Evolutionary conservation across 768 basidiomycete genomes (phyloP).

Genomic region (Hygrophoropsis aurantiaca): DNA sequence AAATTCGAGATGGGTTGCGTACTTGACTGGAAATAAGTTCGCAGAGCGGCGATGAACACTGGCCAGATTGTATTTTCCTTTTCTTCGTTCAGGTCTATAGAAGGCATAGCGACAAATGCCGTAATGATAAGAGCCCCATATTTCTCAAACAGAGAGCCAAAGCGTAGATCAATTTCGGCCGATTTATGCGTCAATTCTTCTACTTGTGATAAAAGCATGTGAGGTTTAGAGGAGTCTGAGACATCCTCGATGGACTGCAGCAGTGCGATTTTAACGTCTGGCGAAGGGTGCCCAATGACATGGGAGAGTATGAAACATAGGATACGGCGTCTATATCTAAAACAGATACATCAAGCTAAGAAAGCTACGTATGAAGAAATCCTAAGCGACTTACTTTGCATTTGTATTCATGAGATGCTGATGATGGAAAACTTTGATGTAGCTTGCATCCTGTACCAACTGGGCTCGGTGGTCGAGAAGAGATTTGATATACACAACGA

Average conservation of each 20-base stretch:
- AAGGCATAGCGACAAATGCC: slow-evolving; percentile 51
- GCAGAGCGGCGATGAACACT: slow-evolving; percentile 44
- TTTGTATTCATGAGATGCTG: slow-evolving; percentile 49
- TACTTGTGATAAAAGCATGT: slow-evolving; percentile 61
- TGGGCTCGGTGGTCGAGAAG: slow-evolving; percentile 54
- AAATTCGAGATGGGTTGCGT: slow-evolving; percentile 9
- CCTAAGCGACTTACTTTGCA: slow-evolving; percentile 46
- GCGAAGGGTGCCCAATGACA: slow-evolving; percentile 53
- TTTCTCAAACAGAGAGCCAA: slow-evolving; percentile 37
- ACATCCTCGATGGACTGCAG: slow-evolving; percentile 46
- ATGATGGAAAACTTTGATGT: slow-evolving; percentile 60
- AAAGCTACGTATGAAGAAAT: neutral
- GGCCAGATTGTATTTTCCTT: slow-evolving; percentile 47
- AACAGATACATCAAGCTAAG: neutral
- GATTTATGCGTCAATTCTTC: slow-evolving; percentile 33
- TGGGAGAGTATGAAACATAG: slow-evolving; percentile 83
- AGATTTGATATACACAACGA: slow-evolving; percentile 54
- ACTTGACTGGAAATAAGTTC: slow-evolving; percentile 49
- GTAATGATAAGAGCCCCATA: slow-evolving; percentile 38
- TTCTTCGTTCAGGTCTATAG: slow-evolving; percentile 43
- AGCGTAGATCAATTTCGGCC: slow-evolving; percentile 27
- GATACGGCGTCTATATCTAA: slow-evolving; percentile 69
- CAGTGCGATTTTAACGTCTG: slow-evolving; percentile 50
- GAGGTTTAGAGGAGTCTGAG: slow-evolving; percentile 43
- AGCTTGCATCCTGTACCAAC: slow-evolving; percentile 55